Evolutionary conservation across 2,329 filamentous ascomycete species (phyloP), one percentile per base, ranked within the genome.

Genomic region (Cyphellophora attinorum): DNA sequence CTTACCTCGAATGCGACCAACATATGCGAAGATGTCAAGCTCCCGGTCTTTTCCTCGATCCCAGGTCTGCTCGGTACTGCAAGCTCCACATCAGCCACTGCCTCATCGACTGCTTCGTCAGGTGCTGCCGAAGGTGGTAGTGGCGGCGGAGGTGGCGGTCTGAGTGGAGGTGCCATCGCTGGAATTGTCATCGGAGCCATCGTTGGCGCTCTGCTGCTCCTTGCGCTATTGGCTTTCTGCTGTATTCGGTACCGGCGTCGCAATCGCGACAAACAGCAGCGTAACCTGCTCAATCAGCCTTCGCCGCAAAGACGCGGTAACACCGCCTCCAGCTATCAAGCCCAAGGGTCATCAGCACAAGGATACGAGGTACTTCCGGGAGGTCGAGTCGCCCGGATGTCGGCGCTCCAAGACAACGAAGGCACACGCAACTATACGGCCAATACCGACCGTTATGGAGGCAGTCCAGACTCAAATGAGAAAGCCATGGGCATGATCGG

Each of bases 381-480:
- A 28, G 86, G 85, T 18, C 80, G 91, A 42, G 91, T 98, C 39
- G 85, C 91, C 25, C 79, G 91, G 37, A 96, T 98, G 91, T 88
- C 89, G 25, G 91, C 91, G 19, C 61, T 98, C 34, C 89, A 95
- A 53, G 63, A 59, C 5, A 67, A 67, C 6, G 63, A 60, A 15
- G 64, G 65, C 51, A 51, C 72, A 57, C 48, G 74, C 56, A 42
- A 77, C 65, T 61, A 65, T 43, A 55, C 57, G 2, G 65, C 62
- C 3, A 61, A 65, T 36, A 86, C 84, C 1, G 81, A 85, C 49
- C 78, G 76, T 11, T 81, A 78, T 50, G 73, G 72, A 29, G 74
- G 77, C 35, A 88, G 81, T 47, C 82, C 83, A 6, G 73, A 72
- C n/a, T 82, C 81, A 2, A 2, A 75, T 78, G 45, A 67, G 61